Conservation (phyloP, 208 protist genomes). For the Acanthamoeba sp. region DNA sequence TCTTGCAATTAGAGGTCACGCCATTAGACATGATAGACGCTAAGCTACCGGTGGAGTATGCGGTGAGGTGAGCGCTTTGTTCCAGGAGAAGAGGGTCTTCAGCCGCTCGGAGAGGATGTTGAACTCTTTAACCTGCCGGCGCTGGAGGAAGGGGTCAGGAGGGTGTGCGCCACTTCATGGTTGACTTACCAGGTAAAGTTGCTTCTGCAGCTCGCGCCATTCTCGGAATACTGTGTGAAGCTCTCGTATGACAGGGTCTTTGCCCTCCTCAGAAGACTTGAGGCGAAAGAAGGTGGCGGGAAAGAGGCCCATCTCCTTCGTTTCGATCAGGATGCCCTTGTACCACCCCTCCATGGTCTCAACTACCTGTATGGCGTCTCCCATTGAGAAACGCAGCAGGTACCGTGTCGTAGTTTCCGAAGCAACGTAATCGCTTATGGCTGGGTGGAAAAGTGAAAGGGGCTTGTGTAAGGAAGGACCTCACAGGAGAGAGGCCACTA, state of each 20-base stretch:
- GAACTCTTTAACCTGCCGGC: constrained; percentile 56
- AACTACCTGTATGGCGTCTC: constrained; percentile 27
- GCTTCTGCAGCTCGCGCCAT: constrained; percentile 13
- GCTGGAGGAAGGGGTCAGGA: constrained; percentile 40
- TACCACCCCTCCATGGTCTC: constrained; percentile 54
- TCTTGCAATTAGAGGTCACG: no score
- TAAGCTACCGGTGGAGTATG: neutral
- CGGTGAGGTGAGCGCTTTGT: constrained; percentile 74
- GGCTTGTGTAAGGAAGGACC: neutral
- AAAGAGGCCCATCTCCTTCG: constrained; percentile 4
- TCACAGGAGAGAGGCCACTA: neutral
- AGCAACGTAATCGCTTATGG: neutral
- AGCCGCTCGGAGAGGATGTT: constrained; percentile 73
- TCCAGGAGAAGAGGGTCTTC: constrained; percentile 74
- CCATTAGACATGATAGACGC: neutral
- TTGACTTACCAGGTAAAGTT: neutral
- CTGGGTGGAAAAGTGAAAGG: neutral
- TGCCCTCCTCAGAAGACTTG: neutral
- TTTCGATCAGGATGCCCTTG: constrained; percentile 9
- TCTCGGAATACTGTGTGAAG: constrained; percentile 49
- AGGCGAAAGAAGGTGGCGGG: constrained; percentile 12
- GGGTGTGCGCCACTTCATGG: neutral
- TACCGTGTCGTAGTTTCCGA: neutral
- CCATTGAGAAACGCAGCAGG: constrained; percentile 1
- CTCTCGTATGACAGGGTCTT: constrained; percentile 46